A percentile compares a stretch with the other conserved stretches of the same genome.
Conservation (phyloP, 140 eudicot species). For the Oenanthe javanica region DNA sequence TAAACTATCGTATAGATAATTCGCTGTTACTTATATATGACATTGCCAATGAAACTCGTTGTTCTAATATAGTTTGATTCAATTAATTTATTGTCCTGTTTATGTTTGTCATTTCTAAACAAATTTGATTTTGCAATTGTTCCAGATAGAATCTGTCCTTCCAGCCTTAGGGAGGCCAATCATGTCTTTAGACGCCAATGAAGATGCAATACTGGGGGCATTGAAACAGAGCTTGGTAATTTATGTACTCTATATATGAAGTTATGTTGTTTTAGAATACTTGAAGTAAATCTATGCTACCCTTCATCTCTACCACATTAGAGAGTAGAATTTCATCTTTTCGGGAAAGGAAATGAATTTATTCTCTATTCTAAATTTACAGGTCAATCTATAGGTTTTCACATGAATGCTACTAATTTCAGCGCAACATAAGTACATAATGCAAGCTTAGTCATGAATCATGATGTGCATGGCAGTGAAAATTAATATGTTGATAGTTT, state of each 20-base stretch:
- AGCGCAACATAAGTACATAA: background rate
- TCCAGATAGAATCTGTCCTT: conserved; percentile 84
- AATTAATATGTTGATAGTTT: background rate
- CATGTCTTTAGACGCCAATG: conserved; percentile 97
- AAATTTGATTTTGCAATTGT: conserved; percentile 7
- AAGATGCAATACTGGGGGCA: conserved; percentile 92
- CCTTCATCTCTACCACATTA: background rate
- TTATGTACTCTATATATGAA: background rate
- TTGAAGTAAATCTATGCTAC: background rate
- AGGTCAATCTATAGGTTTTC: background rate
- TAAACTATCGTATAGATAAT: background rate
- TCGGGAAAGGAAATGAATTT: too few relatives aligned
- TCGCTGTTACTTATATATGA: background rate
- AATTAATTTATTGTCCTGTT: background rate
- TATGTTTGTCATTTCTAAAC: background rate
- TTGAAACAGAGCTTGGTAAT: conserved; percentile 94
- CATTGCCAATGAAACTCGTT: background rate
- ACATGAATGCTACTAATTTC: background rate
- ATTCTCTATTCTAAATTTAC: background rate
- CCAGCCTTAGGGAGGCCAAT: conserved; percentile 88
- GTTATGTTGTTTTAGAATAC: background rate
- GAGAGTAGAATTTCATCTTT: background rate
- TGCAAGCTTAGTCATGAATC: background rate
- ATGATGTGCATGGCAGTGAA: too few relatives aligned
- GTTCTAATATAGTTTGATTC: background rate